A percentile compares a stretch with the other conserved stretches of the same genome.
phyloP scores from a whole-genome alignment of 2,329 filamentous ascomycete species.

The Ceratocystis harringtonii region DNA sequence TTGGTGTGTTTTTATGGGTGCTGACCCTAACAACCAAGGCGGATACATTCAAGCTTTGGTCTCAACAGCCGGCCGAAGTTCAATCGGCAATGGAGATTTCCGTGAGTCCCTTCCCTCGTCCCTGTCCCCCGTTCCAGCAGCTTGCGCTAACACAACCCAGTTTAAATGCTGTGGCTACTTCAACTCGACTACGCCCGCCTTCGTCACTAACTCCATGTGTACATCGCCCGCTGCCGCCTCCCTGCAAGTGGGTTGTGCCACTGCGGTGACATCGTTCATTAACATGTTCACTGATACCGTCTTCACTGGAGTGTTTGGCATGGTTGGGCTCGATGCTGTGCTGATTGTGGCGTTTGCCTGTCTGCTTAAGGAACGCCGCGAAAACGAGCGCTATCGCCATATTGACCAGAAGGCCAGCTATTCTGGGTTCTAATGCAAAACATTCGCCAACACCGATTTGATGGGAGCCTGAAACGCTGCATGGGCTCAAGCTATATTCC shows the following conservation, averaged over 20 bases:
- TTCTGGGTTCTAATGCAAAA: slow-evolving; percentile 29
- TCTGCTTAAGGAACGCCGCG: slow-evolving; percentile 65
- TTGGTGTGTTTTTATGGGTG: slow-evolving; percentile 58
- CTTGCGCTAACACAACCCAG: slow-evolving; percentile 26
- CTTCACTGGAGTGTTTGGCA: slow-evolving; percentile 66
- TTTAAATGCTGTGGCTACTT: slow-evolving; percentile 70
- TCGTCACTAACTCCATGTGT: slow-evolving; percentile 54
- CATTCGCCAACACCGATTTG: not conserved
- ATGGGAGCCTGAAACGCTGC: not conserved
- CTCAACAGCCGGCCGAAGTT: slow-evolving; percentile 36
- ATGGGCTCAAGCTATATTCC: not conserved
- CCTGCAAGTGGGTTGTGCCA: slow-evolving; percentile 53
- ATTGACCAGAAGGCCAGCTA: slow-evolving; percentile 65
- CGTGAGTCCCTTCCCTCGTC: slow-evolving; percentile 31
- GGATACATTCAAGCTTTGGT: slow-evolving; percentile 47
- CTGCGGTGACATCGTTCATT: slow-evolving; percentile 50
- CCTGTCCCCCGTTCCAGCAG: not conserved
- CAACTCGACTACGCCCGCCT: slow-evolving; percentile 56
- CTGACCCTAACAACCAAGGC: slow-evolving; percentile 53
- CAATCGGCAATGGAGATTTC: slow-evolving; percentile 57
- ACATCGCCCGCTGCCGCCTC: slow-evolving; percentile 55
- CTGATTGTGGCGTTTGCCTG: slow-evolving; percentile 58
- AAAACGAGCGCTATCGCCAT: slow-evolving; percentile 60
- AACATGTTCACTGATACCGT: slow-evolving; percentile 60
- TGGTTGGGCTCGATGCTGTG: slow-evolving; percentile 55